Base-by-base conservation (phyloP, 176 grass and related monocot species). In the Alloteropsis semialata region DNA sequence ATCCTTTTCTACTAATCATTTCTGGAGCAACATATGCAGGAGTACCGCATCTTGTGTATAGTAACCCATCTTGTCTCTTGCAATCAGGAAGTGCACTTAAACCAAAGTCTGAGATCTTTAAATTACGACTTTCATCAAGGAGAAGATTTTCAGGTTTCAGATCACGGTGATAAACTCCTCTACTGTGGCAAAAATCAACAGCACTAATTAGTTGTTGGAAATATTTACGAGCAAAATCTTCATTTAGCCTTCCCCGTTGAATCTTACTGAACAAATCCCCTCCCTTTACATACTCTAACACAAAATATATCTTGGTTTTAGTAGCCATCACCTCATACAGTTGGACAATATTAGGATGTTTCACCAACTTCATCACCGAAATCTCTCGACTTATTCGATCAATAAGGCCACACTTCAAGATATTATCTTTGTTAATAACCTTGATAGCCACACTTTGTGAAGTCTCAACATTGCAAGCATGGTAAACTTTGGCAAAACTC, bases 251-350 rank as follows among this genome's bases (percentile, higher is more conserved):
- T 65, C 96, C 96, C 63, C 84, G 90, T 38, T 66, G 86, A 64
- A 98, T 82, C 87, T 93, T 95, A 37, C 92, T 98, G 71, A 98
- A 95, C 36, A 98, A 37, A 19, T 98, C 92, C 0, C 92, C 92
- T 28, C 92, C 92, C 76, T 84, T 93, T 28, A 92, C 79, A 76
- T 95, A 93, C 84, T 95, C 96, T 14, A 98, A 60, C 41, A 93
- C 89, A 84, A 98, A 98, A 91, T 90, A 98, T 83, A 98, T 95
- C 81, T 93, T 98, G 0, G 87, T 91, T 75, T 91, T 98, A 3
- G 92, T 98, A 57, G 96, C 96, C 92, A 98, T 95, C 45, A 98
- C 96, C 90, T 98, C 92, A 76, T 92, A 95, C 42, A 98, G 72
- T 69, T 95, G 82, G 30, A 98, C 91, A 57, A 98, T 88, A 64